Conservation (phyloP, 257 asterid species). For the Solanum bulbocastanum region DNA sequence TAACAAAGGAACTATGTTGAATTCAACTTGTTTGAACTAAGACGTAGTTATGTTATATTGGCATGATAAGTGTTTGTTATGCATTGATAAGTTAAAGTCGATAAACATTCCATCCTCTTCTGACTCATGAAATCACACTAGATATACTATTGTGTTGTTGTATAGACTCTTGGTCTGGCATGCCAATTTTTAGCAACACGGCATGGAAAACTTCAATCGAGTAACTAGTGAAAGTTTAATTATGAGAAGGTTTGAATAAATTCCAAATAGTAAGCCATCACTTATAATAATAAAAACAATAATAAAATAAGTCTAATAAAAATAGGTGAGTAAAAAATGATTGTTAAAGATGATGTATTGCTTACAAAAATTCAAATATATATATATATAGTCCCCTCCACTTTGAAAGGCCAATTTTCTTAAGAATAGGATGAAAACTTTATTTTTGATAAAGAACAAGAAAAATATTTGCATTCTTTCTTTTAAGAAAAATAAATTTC, state of each 20-base stretch:
- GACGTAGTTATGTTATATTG: background rate
- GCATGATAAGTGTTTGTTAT: background rate
- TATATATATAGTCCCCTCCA: background rate
- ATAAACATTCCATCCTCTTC: accelerated
- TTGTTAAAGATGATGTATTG: background rate
- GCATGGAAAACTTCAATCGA: background rate
- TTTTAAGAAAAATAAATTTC: background rate
- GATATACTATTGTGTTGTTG: too few species aligned
- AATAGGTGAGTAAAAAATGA: background rate
- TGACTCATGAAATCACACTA: too few species aligned
- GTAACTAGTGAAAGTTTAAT: background rate
- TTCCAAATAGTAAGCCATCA: background rate
- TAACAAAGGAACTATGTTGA: background rate
- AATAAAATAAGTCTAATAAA: background rate
- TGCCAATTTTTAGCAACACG: background rate
- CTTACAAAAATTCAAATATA: background rate
- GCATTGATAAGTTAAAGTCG: background rate
- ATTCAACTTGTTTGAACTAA: too few species aligned
- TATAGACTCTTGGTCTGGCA: background rate
- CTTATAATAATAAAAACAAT: background rate
- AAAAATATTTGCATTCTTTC: background rate
- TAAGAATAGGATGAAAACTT: background rate
- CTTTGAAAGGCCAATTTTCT: background rate
- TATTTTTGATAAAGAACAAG: background rate
- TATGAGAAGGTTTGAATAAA: background rate